These are phyloP conservation scores for Teratosphaeriaceae sp. DNA, from an alignment of 2,329 filamentous ascomycete species.

Conservation along the genomic window DNA sequence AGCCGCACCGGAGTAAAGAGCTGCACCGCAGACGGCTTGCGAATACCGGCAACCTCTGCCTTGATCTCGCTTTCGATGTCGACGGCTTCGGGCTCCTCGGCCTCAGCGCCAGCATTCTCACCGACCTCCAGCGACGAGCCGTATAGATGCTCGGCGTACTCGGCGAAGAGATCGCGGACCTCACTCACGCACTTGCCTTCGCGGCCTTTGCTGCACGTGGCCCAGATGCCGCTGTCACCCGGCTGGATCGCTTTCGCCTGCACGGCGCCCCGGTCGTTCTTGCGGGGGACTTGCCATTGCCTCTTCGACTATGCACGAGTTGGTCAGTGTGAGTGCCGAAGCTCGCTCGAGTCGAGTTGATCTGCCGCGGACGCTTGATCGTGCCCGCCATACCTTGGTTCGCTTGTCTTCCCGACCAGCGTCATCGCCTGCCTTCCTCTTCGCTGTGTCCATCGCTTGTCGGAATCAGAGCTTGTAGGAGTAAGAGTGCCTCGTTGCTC, in stretches of 20 bases:
- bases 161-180: conserved; percentile 53
- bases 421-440: conserved; percentile 33
- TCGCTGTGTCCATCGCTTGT: conserved; percentile 24
- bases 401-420: conserved; percentile 28
- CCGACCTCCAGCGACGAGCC: conserved; percentile 35
- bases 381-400: conserved; percentile 34
- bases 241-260: conserved; percentile 46
- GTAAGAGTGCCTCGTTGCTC: too few species aligned
- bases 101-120: conserved; percentile 30
- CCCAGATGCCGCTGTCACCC: conserved; percentile 70
- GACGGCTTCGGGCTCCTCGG: conserved; percentile 32
- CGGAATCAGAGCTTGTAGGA: too few species aligned
- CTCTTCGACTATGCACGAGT: conserved; percentile 31
- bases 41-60: conserved; percentile 62
- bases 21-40: conserved; percentile 41
- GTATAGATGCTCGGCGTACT: conserved; percentile 60
- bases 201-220: conserved; percentile 66
- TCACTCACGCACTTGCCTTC: conserved; percentile 64
- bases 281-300: conserved; percentile 37
- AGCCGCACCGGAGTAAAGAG: conserved; percentile 49
- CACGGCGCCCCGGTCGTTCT: conserved; percentile 23
- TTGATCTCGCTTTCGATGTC: conserved; percentile 69
- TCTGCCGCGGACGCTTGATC: too few species aligned
- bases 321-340: too few species aligned
- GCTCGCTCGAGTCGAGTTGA: too few species aligned